These are phyloP conservation scores for Striga hermonthica DNA, from an alignment of 305 asterid genomes.

Conservation along the genomic window DNA sequence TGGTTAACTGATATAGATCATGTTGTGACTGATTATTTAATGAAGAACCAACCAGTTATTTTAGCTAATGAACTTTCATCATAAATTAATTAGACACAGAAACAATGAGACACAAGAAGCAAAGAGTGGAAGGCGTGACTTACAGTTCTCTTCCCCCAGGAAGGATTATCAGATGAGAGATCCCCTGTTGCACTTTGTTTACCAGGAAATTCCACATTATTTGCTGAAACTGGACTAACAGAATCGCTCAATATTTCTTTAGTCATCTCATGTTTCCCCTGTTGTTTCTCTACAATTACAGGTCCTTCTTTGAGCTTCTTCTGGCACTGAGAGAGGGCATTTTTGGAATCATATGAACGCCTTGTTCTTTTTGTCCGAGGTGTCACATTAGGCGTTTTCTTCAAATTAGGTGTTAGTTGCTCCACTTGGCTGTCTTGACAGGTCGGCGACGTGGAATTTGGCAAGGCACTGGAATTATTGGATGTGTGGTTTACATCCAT, in stretches of 20 bases:
- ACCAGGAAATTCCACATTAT: constrained; percentile 29
- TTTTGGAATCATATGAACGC: constrained; percentile 24
- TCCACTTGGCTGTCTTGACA: constrained; percentile 30
- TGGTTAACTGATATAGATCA: neutral
- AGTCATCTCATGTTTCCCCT: constrained; percentile 32
- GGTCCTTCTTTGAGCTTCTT: constrained; percentile 40
- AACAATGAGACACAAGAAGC: constrained; percentile 2
- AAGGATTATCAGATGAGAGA: constrained; percentile 31
- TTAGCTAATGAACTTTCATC: constrained; percentile 6
- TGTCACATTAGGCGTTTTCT: constrained; percentile 32
- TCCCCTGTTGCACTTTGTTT: constrained; percentile 34
- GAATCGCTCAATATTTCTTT: constrained; percentile 27
- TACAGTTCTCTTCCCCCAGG: neutral
- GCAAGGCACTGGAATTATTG: constrained; percentile 26
- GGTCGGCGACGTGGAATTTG: neutral
- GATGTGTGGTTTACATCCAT: constrained; percentile 28
- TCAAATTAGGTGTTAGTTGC: constrained; percentile 28
- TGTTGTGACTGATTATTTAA: neutral
- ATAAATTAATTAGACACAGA: neutral
- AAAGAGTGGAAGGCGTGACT: constrained; percentile 26
- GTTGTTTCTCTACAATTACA: constrained; percentile 20
- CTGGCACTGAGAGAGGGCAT: constrained; percentile 31
- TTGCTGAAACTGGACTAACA: constrained; percentile 39
- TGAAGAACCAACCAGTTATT: neutral
- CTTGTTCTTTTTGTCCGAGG: constrained; percentile 31